Evolutionary conservation across 2,329 filamentous ascomycete species (phyloP).

Genomic region (Diaporthe amygdali): DNA sequence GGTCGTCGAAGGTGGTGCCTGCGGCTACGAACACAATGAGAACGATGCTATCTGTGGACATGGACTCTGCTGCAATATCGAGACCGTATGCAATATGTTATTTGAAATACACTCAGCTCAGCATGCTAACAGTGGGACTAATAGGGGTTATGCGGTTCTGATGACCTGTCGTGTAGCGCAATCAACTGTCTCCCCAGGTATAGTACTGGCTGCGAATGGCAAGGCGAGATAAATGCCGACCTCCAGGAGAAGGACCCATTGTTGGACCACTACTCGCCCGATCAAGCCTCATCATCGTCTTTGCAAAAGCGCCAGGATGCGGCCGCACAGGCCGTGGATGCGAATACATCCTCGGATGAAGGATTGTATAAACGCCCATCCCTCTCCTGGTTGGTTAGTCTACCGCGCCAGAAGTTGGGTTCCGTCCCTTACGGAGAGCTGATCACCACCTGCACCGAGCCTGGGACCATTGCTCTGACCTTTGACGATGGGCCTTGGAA

Average conservation of each 20-base stretch:
- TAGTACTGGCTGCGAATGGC: constrained; percentile 16
- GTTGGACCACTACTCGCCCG: not conserved
- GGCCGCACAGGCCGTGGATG: not conserved
- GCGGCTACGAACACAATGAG: not conserved
- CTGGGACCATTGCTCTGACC: constrained; percentile 68
- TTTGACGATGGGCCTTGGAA: constrained; percentile 71
- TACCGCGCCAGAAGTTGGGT: constrained; percentile 59
- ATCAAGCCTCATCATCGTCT: not conserved
- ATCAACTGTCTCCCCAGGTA: not conserved
- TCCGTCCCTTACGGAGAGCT: constrained; percentile 59
- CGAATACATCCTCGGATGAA: not conserved
- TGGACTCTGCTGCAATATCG: constrained; percentile 5
- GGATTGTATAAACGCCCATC: not conserved
- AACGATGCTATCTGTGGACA: not conserved
- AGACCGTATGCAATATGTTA: not conserved
- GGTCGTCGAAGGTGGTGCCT: not conserved
- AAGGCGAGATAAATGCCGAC: constrained; percentile 5
- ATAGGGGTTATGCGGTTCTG: constrained; percentile 2
- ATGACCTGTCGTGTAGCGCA: not conserved
- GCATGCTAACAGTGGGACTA: not conserved
- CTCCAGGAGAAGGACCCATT: not conserved
- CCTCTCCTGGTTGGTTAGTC: constrained; percentile 32
- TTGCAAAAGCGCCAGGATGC: not conserved
- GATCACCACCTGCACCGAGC: constrained; percentile 61
- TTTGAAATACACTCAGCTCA: not conserved